A percentile compares a stretch with the other conserved stretches of the same genome.
Evolutionary conservation across 768 basidiomycete genomes (phyloP).

Genomic region (Candolleomyces eurysporus): DNA sequence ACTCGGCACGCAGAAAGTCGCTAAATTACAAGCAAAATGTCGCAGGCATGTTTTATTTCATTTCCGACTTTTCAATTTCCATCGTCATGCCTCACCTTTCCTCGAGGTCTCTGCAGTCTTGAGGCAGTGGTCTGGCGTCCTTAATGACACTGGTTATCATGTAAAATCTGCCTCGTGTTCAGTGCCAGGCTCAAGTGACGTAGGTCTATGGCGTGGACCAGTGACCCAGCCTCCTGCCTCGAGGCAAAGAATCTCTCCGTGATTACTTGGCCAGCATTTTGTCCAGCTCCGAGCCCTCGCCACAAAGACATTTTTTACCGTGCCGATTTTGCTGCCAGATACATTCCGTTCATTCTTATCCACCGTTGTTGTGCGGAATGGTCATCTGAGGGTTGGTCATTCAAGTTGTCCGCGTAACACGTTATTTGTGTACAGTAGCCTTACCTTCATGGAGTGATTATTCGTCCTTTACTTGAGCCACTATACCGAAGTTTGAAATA

Average conservation of each 20-base stretch:
- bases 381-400: neutral
- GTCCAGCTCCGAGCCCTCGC: neutral
- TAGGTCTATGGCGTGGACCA: conserved; percentile 23
- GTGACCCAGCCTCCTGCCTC: conserved; percentile 21
- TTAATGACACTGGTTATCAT: neutral
- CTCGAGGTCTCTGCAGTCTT: neutral
- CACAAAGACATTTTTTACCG: neutral
- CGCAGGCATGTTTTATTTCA: conserved; percentile 2
- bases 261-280: neutral
- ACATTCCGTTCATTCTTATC: conserved; percentile 4
- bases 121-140: neutral
- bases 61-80: conserved; percentile 5
- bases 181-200: neutral
- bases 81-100: neutral
- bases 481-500: too few species aligned
- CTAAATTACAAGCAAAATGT: neutral
- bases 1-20: neutral
- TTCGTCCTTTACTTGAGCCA: too few species aligned
- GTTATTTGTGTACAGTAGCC: neutral
- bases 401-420: too few species aligned
- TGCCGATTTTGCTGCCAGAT: neutral
- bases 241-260: conserved; percentile 16
- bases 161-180: conserved; percentile 4
- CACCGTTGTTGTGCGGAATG: neutral
- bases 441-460: neutral